Percentiles rank a stretch among this genome's conserved stretches.
Evolutionary conservation across 495 filamentous ascomycete genomes (phyloP).

Genomic region (Podospora bellae-mahoneyi): DNA sequence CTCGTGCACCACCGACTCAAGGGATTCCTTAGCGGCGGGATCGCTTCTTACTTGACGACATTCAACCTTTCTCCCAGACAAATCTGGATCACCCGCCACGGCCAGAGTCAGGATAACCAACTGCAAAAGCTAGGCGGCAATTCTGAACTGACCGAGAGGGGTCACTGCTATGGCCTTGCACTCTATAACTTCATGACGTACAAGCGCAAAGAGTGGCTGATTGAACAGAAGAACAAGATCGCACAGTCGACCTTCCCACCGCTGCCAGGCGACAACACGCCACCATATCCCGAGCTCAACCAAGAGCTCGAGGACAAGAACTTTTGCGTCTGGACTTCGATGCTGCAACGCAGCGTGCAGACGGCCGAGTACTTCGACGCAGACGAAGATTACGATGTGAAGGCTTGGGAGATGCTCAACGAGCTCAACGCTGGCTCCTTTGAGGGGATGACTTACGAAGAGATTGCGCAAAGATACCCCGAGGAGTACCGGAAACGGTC

Average conservation of each 20-base stretch:
- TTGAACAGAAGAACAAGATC: conserved; percentile 69
- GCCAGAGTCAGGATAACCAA: conserved; percentile 77
- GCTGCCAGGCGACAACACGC: conserved; percentile 81
- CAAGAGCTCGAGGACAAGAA: conserved; percentile 69
- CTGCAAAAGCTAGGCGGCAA: conserved; percentile 80
- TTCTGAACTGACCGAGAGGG: conserved; percentile 72
- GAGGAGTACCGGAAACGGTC: conserved; percentile 74
- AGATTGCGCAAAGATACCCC: conserved; percentile 69
- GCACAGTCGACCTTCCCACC: conserved; percentile 74
- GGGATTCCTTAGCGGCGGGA: conserved; percentile 86
- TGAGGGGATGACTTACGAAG: conserved; percentile 91
- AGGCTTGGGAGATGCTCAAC: conserved; percentile 97
- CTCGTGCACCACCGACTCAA: conserved; percentile 83
- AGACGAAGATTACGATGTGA: conserved; percentile 96
- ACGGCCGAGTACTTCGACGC: conserved; percentile 80
- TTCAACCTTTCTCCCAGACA: conserved; percentile 94
- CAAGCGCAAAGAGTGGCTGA: conserved; percentile 71
- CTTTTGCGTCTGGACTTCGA: conserved; percentile 97
- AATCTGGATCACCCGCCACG: conserved; percentile 97
- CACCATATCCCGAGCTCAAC: conserved; percentile 82
- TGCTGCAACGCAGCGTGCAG: conserved; percentile 83
- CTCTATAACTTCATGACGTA: conserved; percentile 73
- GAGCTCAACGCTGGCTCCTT: conserved; percentile 89
- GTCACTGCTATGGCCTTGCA: conserved; percentile 65
- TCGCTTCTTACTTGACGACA: conserved; percentile 88